These are phyloP conservation scores for Amylostereum areolatum DNA, from an alignment of 1,284 basidiomycete species.

Conservation along the genomic window DNA sequence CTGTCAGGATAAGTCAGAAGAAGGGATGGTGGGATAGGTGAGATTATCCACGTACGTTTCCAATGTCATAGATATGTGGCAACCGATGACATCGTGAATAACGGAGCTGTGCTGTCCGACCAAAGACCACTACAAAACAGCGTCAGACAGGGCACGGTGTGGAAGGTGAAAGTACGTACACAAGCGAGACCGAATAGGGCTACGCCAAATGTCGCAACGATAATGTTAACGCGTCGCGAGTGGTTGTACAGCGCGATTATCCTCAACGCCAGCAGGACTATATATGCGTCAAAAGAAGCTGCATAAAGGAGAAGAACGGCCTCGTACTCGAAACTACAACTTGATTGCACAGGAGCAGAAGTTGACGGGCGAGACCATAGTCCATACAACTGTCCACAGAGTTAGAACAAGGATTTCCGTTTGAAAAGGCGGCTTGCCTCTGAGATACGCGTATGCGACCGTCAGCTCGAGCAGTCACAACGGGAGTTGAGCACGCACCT, in stretches of 20 bases:
- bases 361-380: slow-evolving; percentile 30
- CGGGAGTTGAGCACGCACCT: too few species aligned
- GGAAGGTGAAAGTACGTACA: slow-evolving; percentile 1
- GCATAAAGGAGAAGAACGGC: too few species aligned
- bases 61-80: slow-evolving; percentile 24
- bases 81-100: slow-evolving; percentile 20
- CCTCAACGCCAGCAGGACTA: slow-evolving; percentile 8
- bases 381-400: slow-evolving; percentile 18
- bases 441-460: too few species aligned
- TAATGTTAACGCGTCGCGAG: too few species aligned
- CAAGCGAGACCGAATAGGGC: not conserved
- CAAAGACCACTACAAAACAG: slow-evolving; percentile 25
- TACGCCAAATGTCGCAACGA: too few species aligned
- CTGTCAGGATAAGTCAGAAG: slow-evolving; percentile 1
- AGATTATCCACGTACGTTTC: slow-evolving; percentile 23
- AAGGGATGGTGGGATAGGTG: not conserved
- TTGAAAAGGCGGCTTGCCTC: too few species aligned
- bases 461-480: too few species aligned
- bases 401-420: too few species aligned
- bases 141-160: not conserved
- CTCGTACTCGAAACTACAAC: slow-evolving; percentile 34
- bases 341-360: slow-evolving; percentile 33
- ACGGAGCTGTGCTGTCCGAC: slow-evolving; percentile 24
- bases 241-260: slow-evolving; percentile 10
- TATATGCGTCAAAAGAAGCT: not conserved